Conservation (phyloP, 1,284 basidiomycete genomes). For the Moesziomyces globuligerus region DNA sequence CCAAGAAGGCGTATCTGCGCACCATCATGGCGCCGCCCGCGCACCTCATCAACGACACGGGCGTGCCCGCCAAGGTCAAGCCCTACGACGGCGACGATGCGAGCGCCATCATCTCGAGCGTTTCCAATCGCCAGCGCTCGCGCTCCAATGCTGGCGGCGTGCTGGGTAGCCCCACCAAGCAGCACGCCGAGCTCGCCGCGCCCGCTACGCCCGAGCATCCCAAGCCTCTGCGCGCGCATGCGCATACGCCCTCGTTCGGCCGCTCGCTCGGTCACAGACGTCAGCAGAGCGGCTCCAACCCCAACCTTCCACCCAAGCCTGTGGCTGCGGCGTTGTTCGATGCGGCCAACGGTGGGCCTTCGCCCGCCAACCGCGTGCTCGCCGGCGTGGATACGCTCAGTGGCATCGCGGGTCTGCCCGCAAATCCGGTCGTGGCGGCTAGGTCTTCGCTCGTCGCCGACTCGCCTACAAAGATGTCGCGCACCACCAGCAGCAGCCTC, state of each 20-base stretch:
- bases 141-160: slow-evolving; percentile 54
- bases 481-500: slow-evolving; percentile 18
- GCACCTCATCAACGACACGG: slow-evolving; percentile 69
- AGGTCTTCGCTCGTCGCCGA: slow-evolving; percentile 20
- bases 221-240: slow-evolving; percentile 26
- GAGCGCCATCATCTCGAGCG: slow-evolving; percentile 85
- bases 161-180: slow-evolving; percentile 37
- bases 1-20: slow-evolving; percentile 93
- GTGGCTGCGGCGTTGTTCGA: slow-evolving; percentile 62
- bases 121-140: slow-evolving; percentile 73
- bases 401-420: slow-evolving; percentile 45
- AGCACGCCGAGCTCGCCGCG: slow-evolving; percentile 26
- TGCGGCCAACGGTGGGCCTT: slow-evolving; percentile 61
- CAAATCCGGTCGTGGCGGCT: slow-evolving; percentile 39
- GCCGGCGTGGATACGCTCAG: slow-evolving; percentile 44
- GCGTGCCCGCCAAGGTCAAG: slow-evolving; percentile 73
- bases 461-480: slow-evolving; percentile 30
- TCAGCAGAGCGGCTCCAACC: slow-evolving; percentile 52
- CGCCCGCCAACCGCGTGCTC: slow-evolving; percentile 54
- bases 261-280: slow-evolving; percentile 48
- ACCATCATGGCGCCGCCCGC: slow-evolving; percentile 75
- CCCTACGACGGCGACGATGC: slow-evolving; percentile 96
- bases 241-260: slow-evolving; percentile 38
- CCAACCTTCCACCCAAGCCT: slow-evolving; percentile 57
- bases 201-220: slow-evolving; percentile 29